Base-by-base conservation (phyloP, 768 basidiomycete species). In the Boletellus ananiceps region DNA sequence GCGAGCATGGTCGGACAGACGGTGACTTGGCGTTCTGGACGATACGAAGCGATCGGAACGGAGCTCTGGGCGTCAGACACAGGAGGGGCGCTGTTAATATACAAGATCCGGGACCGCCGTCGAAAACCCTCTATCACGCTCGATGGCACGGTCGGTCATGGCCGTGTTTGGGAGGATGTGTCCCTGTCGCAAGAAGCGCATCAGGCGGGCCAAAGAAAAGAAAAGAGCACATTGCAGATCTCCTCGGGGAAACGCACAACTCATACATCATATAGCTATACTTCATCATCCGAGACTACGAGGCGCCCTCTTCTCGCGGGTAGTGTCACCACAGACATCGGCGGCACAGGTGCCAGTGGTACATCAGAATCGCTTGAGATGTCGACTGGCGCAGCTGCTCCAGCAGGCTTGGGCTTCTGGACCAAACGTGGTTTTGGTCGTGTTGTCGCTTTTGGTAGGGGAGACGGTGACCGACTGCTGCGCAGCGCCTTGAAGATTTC, bases 351-450 rank as follows among this genome's bases (percentile, higher is more conserved):
- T 11, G 14, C 33, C 25, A 19, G 41, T 23, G 19, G 46, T 21
- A 15, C 35, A 38, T 59, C 58, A 27, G 65, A 56, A 27, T 60
- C 61, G 45, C 55, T 63, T 1, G 61, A 58, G n/a, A 62, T 60
- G 2, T 45, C 5, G 35, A 63, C 57, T 29, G 61, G 12, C 42
- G 55, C 52, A 5, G 44, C 31, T 43, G 11, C 38, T 21, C 8
- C 31, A 15, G 47, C 14, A 8, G 39, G 36, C 31, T 35, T 52
- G 34, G 66, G 60, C 50, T 70, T 72, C 41, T 73, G 75, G 42
- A 70, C 69, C 29, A 78, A 60, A 19, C 74, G 74, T 3, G 76
- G 74, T 44, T 61, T 69, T 12, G 71, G 67, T 46, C 66, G 62
- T 15, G 60, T 31, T 42, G 56, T 64, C 8, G 58, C 33, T 8